These are phyloP conservation scores for Sclerotinia glacialis DNA, from an alignment of 2,329 filamentous ascomycete species.

Conservation along the genomic window DNA sequence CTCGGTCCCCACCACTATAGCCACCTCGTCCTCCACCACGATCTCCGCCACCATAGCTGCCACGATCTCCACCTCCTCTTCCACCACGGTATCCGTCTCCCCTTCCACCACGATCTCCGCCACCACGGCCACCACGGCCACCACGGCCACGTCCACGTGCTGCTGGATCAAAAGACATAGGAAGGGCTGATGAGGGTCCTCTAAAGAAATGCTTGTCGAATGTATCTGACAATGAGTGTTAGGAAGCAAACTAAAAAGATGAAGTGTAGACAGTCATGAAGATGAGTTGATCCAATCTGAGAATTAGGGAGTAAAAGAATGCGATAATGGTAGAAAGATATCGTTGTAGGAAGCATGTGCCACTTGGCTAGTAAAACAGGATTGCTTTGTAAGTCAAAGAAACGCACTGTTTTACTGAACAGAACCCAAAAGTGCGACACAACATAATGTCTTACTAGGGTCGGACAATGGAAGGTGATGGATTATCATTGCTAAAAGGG, in stretches of 20 bases:
- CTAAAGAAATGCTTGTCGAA: neutral
- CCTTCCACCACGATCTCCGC: neutral
- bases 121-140: slow-evolving; percentile 15
- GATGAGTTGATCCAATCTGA: neutral
- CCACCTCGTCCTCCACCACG: too few relatives aligned
- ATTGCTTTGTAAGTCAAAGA: neutral
- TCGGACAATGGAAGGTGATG: neutral
- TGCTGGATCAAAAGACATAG: slow-evolving; percentile 17
- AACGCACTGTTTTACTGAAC: neutral
- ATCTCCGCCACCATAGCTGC: too few relatives aligned
- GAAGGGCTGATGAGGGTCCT: neutral
- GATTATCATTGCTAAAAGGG: neutral
- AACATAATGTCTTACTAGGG: neutral
- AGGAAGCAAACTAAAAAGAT: neutral
- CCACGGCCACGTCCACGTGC: slow-evolving; percentile 15
- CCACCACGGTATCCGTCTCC: too few relatives aligned
- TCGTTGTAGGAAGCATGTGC: neutral
- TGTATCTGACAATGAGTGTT: neutral
- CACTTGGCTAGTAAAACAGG: neutral
- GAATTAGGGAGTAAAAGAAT: neutral
- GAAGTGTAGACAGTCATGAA: neutral
- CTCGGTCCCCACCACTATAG: too few relatives aligned
- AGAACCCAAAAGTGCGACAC: neutral
- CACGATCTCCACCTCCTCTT: too few relatives aligned
- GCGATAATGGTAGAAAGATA: neutral